phyloP scores from a whole-genome alignment of 2,329 filamentous ascomycete genomes.

The Colletotrichum filicis region DNA sequence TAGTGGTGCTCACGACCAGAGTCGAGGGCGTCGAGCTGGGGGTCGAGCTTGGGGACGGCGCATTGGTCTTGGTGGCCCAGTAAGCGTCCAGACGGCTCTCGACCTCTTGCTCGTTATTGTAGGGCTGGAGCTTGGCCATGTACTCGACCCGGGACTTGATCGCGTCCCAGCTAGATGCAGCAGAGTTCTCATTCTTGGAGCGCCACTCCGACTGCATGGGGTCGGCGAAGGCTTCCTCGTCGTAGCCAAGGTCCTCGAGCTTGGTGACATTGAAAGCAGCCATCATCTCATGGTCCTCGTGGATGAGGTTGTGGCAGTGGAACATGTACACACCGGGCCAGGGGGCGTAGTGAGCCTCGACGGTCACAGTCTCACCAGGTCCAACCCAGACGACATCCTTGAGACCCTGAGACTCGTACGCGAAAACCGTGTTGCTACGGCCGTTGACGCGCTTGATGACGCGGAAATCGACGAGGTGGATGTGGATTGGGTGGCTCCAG shows the following conservation, averaged over 20 bases:
- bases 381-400: constrained; percentile 65
- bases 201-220: constrained; percentile 50
- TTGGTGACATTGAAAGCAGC: constrained; percentile 54
- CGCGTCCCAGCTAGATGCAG: constrained; percentile 41
- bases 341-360: constrained; percentile 61
- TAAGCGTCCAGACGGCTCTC: constrained; percentile 44
- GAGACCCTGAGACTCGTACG: constrained; percentile 60
- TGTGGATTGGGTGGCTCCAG: constrained; percentile 61
- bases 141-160: constrained; percentile 44
- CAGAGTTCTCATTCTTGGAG: constrained; percentile 42
- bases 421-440: constrained; percentile 44
- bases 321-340: constrained; percentile 62
- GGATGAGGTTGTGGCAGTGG: constrained; percentile 56
- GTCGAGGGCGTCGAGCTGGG: background rate
- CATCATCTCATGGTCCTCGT: constrained; percentile 57
- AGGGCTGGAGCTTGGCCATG: constrained; percentile 47
- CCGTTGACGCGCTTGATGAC: constrained; percentile 56
- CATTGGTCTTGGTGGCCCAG: constrained; percentile 39
- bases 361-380: constrained; percentile 55
- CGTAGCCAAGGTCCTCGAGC: constrained; percentile 49
- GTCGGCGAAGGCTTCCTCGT: constrained; percentile 48
- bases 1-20: background rate
- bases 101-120: constrained; percentile 45
- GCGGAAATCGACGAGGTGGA: constrained; percentile 65
- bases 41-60: background rate